Base-by-base conservation (phyloP, 2,329 filamentous ascomycete genomes). In the Epicoccum sorghinum region DNA sequence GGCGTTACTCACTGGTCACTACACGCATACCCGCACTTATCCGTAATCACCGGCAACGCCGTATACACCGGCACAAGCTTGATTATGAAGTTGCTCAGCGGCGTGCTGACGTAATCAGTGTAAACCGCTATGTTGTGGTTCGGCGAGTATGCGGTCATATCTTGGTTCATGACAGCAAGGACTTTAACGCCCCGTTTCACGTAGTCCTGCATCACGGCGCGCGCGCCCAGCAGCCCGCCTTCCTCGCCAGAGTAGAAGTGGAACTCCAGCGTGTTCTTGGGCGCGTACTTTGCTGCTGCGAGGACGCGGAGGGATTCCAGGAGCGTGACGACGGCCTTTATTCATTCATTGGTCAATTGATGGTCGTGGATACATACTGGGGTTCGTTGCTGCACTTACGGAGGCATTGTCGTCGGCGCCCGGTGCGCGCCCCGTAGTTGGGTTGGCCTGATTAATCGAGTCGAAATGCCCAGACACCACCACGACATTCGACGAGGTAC, bases 231-330 rank as follows among this genome's bases (percentile, higher is more conserved):
- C 40, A 96, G 80, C 37, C 91, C 91, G 54, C 88, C 90, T 75
- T 96, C 91, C 74, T 96, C 91, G n/a, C 90, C 91, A 41, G 87
- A 90, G 78, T 95, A 96, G 90, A 91, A 96, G 77, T 96, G 92
- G 75, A 96, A 96, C 78, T 97, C 93, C 65, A 97, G 81, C 1
- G 90, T 95, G 77, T 96, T 96, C 57, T 84, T 75, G 6, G 87
- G 87, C 29, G 86, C 77, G 57, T 96, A 82, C 45, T 86, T 83
- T 57, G 87, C 77, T 24, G 87, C 87, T 60, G 96, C 82, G 13
- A 97, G 81, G 30, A 89, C 87, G 24, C 90, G 85, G 69, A 97
- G 84, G 3, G 91, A 89, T 77, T 97, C 93, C 49, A 96, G 84
- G 63, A 96, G 96, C 22, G 93, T 97, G 33, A 96, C 55, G 6